A percentile compares a stretch with the other conserved stretches of the same genome.
These are phyloP conservation scores for Chalciporus piperatoides DNA, from an alignment of 1,284 basidiomycete genomes.

Conservation along the genomic window DNA sequence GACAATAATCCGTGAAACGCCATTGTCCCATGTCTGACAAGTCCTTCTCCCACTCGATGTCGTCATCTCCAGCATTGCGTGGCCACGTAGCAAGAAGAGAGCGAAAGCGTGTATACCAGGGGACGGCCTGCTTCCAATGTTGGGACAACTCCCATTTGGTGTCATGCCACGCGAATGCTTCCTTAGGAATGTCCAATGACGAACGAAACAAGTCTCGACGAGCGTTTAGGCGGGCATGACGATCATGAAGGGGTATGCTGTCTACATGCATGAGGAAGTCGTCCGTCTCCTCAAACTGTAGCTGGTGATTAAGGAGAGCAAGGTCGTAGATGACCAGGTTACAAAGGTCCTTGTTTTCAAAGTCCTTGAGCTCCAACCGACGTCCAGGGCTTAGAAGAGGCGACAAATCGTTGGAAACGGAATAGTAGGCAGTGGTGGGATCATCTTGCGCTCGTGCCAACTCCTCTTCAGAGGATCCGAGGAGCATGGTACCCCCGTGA, in stretches of 20 bases:
- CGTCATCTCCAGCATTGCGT: not conserved
- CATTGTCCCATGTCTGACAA: not conserved
- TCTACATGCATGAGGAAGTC: constrained; percentile 1
- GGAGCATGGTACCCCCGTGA: not conserved
- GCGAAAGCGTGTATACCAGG: constrained; percentile 4
- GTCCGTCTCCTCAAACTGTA: constrained; percentile 7
- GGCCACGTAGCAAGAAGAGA: constrained; percentile 5
- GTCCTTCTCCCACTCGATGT: constrained; percentile 7
- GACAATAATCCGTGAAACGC: not conserved
- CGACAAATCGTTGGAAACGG: not conserved
- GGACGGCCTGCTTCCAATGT: constrained; percentile 6
- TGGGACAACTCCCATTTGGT: not conserved
- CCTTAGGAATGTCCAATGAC: constrained; percentile 1
- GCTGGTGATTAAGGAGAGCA: not conserved
- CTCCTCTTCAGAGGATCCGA: not conserved
- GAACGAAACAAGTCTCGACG: constrained; percentile 4
- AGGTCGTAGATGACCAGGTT: constrained; percentile 9
- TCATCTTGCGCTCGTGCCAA: not conserved
- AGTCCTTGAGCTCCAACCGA: constrained; percentile 1
- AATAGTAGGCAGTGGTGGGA: not conserved
- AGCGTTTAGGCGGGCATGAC: not conserved
- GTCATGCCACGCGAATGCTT: constrained; percentile 9
- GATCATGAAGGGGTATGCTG: not conserved
- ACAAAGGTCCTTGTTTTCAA: constrained; percentile 3
- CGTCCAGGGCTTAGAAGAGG: not conserved